Conservation (phyloP, 345 rosid genomes). For the Arabidopsis suecica region DNA sequence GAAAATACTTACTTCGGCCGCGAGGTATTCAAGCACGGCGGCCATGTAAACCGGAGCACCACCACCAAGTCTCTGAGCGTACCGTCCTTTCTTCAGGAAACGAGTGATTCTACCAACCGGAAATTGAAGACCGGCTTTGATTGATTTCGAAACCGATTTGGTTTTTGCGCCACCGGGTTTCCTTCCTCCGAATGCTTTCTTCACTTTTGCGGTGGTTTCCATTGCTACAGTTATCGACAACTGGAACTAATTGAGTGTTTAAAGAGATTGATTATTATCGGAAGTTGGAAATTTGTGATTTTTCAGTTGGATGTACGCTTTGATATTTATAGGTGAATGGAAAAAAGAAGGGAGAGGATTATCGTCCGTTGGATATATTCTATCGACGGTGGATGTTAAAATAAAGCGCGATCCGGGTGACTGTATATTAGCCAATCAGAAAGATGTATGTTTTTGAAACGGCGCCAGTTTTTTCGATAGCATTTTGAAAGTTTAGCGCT, state of each 20-base stretch:
- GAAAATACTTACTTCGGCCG: constrained; percentile 63
- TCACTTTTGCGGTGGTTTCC: constrained; percentile 66
- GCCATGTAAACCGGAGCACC: constrained; percentile 93
- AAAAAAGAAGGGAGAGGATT: no score
- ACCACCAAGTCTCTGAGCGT: constrained; percentile 70
- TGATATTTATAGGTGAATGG: not conserved
- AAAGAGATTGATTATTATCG: not conserved
- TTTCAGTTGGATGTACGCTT: not conserved
- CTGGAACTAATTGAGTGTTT: not conserved
- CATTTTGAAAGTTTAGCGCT: not conserved
- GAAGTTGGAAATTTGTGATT: not conserved
- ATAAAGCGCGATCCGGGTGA: constrained; percentile 1
- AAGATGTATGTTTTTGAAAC: not conserved
- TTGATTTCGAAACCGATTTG: constrained; percentile 76
- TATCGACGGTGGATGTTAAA: constrained; percentile 24
- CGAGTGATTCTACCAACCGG: constrained; percentile 90
- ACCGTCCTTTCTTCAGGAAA: constrained; percentile 76
- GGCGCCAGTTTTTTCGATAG: not conserved
- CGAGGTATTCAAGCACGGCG: constrained; percentile 86
- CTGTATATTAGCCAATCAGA: constrained; percentile 5
- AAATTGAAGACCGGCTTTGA: constrained; percentile 81
- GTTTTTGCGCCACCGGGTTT: constrained; percentile 76
- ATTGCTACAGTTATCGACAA: constrained; percentile 11
- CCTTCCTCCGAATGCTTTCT: constrained; percentile 86
- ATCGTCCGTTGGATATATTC: constrained; percentile 6